These are phyloP conservation scores for Bathelium albidoporum DNA, from an alignment of 495 filamentous ascomycete genomes.

Conservation along the genomic window DNA sequence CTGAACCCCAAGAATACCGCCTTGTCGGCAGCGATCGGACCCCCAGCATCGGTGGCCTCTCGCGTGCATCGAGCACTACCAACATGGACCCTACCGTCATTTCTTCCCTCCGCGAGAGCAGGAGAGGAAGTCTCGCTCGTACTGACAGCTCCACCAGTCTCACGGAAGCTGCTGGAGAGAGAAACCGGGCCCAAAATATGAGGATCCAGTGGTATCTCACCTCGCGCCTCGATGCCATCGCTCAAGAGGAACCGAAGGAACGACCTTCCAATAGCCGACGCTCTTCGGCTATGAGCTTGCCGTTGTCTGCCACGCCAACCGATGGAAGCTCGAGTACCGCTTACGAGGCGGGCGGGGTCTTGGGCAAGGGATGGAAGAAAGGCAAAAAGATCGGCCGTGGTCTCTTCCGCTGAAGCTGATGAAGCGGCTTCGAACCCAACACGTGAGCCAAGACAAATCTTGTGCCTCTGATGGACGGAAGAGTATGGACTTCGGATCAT, in stretches of 20 bases:
- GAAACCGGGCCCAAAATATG: constrained; percentile 1
- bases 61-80: neutral
- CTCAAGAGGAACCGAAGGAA: neutral
- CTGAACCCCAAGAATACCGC: constrained; percentile 19
- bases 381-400: neutral
- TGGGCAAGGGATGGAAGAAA: neutral
- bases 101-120: neutral
- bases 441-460: neutral
- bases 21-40: constrained; percentile 23
- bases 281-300: neutral
- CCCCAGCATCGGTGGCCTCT: constrained; percentile 1
- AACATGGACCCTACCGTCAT: neutral
- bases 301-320: neutral
- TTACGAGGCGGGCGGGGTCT: neutral
- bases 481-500: neutral
- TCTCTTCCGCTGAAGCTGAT: neutral
- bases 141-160: neutral
- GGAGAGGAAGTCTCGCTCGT: neutral
- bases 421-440: neutral
- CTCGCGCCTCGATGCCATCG: neutral
- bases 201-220: constrained; percentile 3
- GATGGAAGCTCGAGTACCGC: neutral
- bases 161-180: neutral
- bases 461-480: neutral
- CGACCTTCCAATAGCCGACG: neutral